Evolutionary conservation across 108 stramenopile species (phyloP).

Genomic region (Fragilariopsis cylindrus): DNA sequence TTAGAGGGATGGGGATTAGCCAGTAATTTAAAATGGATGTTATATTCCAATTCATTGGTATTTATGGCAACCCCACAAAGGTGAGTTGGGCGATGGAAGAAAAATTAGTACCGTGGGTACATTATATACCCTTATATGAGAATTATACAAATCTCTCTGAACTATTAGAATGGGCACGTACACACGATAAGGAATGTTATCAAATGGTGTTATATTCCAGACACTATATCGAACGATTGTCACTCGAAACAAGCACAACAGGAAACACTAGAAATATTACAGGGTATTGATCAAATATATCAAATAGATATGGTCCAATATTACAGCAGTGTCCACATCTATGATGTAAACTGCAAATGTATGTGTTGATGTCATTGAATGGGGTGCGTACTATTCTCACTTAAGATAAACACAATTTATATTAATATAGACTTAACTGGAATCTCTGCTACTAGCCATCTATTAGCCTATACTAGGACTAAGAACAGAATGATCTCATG

Average conservation of each 20-base stretch:
- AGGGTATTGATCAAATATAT: not conserved
- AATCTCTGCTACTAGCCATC: too few relatives aligned
- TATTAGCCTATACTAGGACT: too few relatives aligned
- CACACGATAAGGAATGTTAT: conserved; percentile 44
- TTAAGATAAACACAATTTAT: too few relatives aligned
- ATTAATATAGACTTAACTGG: too few relatives aligned
- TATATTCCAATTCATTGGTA: conserved; percentile 42
- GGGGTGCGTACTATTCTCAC: too few relatives aligned
- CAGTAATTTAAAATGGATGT: conserved; percentile 50
- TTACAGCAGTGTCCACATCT: not conserved
- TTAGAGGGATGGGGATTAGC: conserved; percentile 62
- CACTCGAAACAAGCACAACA: not conserved
- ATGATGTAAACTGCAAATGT: too few relatives aligned
- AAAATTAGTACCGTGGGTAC: conserved; percentile 48
- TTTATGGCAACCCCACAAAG: conserved; percentile 47
- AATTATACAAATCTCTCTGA: conserved; percentile 6
- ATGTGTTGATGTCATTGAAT: too few relatives aligned
- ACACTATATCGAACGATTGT: conserved; percentile 39
- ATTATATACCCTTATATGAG: conserved; percentile 57
- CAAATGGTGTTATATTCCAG: conserved; percentile 47
- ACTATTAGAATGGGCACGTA: conserved; percentile 50
- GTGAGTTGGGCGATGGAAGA: conserved; percentile 64
- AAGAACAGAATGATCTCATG: too few relatives aligned
- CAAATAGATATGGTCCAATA: not conserved
- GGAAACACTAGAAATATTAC: not conserved